Percentiles rank a stretch among this genome's conserved stretches.
phyloP scores from a whole-genome alignment of 169 alveolate species.

The Sarcocystis neurona region DNA sequence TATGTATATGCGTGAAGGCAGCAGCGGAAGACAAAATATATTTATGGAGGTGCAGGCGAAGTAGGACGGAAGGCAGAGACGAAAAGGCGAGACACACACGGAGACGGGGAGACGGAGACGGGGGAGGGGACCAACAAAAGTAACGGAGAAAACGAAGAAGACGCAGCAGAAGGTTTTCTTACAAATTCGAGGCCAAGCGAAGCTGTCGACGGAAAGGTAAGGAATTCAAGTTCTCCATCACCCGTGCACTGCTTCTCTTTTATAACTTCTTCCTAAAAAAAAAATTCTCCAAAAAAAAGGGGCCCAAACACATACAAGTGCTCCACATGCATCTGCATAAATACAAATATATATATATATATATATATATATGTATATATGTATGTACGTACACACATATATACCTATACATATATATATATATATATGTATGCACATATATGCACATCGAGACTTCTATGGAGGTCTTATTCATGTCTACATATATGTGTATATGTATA shows the following conservation, averaged over 20 bases:
- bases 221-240: constrained; percentile 41
- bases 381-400: background rate
- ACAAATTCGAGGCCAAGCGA: constrained; percentile 67
- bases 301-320: background rate
- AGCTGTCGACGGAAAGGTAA: constrained; percentile 42
- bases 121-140: background rate
- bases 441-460: no score
- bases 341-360: background rate
- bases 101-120: background rate
- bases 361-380: background rate
- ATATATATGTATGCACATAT: no score
- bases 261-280: background rate
- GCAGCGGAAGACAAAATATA: no score
- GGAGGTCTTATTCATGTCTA: no score
- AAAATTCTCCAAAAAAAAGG: background rate
- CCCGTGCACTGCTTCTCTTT: constrained; percentile 62
- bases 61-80: background rate
- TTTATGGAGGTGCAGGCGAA: background rate
- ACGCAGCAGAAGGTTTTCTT: constrained; percentile 82
- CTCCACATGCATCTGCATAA: background rate
- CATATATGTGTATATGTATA: no score
- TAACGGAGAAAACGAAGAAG: constrained; percentile 80
- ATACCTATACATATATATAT: background rate
- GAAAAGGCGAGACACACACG: background rate
- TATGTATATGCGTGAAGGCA: no score